These are phyloP conservation scores for Raphidocelis subcapitata DNA, from an alignment of 139 green algal genomes.

Conservation along the genomic window DNA sequence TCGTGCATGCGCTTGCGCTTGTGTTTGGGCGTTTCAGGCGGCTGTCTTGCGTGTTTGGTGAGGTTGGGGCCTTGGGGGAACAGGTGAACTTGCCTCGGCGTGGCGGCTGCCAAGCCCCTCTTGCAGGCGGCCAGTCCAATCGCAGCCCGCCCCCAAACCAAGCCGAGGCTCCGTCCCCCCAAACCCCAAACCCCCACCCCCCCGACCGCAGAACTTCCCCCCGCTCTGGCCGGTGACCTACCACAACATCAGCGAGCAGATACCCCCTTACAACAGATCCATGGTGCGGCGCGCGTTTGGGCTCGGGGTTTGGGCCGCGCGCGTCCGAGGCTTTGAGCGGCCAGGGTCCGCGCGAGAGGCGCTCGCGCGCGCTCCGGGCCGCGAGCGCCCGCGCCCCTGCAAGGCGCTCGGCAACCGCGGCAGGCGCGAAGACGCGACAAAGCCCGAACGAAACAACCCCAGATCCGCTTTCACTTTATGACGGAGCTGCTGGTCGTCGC, in stretches of 20 bases:
- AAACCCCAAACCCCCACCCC: background rate
- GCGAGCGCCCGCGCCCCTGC: no score
- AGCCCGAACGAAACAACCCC: no score
- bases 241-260: constrained; percentile 27
- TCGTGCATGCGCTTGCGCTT: background rate
- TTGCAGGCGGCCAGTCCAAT: background rate
- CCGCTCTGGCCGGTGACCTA: constrained; percentile 26
- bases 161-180: background rate
- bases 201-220: constrained; percentile 24
- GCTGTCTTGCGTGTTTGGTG: background rate
- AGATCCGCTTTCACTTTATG: constrained; percentile 29
- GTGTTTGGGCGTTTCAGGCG: background rate
- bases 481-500: constrained; percentile 27
- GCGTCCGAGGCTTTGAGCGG: no score
- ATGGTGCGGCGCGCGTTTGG: no score
- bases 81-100: background rate
- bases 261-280: no score
- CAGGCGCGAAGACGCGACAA: no score
- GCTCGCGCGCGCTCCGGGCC: no score
- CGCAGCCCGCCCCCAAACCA: background rate
- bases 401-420: no score
- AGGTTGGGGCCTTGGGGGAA: no score
- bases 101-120: background rate
- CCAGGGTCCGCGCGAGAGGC: no score
- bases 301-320: no score